Percentiles rank a stretch among this genome's conserved stretches.
phyloP scores from a whole-genome alignment of 139 green algal species.

The Chlorella sp. region DNA sequence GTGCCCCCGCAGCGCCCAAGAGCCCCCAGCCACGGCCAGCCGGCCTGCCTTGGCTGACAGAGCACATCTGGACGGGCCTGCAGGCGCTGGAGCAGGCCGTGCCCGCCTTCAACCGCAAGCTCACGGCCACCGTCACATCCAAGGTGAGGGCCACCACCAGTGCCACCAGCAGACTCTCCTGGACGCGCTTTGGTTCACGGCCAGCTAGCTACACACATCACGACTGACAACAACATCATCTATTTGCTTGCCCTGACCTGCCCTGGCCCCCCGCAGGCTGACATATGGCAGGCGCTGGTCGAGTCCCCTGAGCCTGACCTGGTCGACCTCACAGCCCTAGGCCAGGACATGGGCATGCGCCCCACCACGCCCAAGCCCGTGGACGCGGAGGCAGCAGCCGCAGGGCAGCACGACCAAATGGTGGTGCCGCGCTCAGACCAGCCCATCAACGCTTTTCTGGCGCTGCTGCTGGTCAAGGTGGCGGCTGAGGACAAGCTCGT shows the following conservation, averaged over 20 bases:
- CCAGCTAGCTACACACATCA: too few species aligned
- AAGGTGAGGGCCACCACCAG: too few species aligned
- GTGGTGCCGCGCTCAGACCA: not conserved
- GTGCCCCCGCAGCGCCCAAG: constrained; percentile 1
- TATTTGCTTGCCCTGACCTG: not conserved
- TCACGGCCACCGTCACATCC: constrained; percentile 4
- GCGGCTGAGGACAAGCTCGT: constrained; percentile 32
- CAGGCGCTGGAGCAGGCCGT: constrained; percentile 14
- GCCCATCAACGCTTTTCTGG: constrained; percentile 13
- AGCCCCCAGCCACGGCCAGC: not conserved
- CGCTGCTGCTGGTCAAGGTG: constrained; percentile 40
- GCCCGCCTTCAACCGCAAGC: constrained; percentile 2
- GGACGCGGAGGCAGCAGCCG: not conserved
- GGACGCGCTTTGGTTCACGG: too few species aligned
- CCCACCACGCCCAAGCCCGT: not conserved
- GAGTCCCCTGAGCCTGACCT: constrained; percentile 9
- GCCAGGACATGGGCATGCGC: not conserved
- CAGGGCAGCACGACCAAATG: not conserved
- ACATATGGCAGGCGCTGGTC: constrained; percentile 4
- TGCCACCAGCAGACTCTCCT: too few species aligned
- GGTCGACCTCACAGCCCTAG: constrained; percentile 2
- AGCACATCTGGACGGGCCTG: constrained; percentile 4
- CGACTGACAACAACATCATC: not conserved
- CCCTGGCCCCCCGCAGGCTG: constrained; percentile 1
- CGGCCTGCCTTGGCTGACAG: constrained; percentile 8